Base-by-base conservation (phyloP, 139 green algal genomes). In the Chlorella sp. region DNA sequence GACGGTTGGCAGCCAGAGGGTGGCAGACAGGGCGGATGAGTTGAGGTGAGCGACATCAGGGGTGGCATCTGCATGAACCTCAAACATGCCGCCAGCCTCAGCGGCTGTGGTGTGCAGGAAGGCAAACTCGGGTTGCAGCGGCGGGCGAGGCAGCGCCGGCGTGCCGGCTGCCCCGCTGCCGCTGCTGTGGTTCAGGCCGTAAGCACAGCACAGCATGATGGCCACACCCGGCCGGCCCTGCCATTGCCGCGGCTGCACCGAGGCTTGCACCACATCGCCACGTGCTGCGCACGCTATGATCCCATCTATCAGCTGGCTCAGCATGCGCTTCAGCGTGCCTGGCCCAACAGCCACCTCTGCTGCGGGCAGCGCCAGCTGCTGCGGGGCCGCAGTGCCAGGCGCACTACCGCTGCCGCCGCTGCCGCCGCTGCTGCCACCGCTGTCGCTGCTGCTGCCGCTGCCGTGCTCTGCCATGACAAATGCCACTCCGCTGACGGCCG, bases 221-320 rank as follows among this genome's bases (percentile, higher is more conserved):
- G 88, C 57, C 41, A 92, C 85, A 3, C 85, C 85, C 4, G 63
- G 34, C 20, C 69, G 56, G 9, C 71, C 80, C 18, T 88, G 34
- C 63, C 75, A 85, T 17, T 78, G 21, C 67, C 74, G 56, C 39
- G 23, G 38, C 36, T 60, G 36, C 44, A 84, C 74, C 23, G 74
- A 73, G 55, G 86, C 63, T 39, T 89, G 76, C 11, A 89, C 86
- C 23, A 60, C 41, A 68, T 89, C 85, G 30, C 85, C 85, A 0
- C 76, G 51, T 13, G 55, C 79, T 44, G 78, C 74, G n/a, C 78
- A 85, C 13, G 68, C 78, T 7, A 89, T 75, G 26, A 83, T 32
- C 39, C 85, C 79, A 57, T 89, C 85, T 4, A 88, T 32, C 28
- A 85, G 75, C 65, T 88, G 85, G 47, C 85, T 88, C 76, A 88